These are phyloP conservation scores for Afroboletus lepidellus DNA, from an alignment of 1,284 basidiomycete genomes.

Conservation along the genomic window DNA sequence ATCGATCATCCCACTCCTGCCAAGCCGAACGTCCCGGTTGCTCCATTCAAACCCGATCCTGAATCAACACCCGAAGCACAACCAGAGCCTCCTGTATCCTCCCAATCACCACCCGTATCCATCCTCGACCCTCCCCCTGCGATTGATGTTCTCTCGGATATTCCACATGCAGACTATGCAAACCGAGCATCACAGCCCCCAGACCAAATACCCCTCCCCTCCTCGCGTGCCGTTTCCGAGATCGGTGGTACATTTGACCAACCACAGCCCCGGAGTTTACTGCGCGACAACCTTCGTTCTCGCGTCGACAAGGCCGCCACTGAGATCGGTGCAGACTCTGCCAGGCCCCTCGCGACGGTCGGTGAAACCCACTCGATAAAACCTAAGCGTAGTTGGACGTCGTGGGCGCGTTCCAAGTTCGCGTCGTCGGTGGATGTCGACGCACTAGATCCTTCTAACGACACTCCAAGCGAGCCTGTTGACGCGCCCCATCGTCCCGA, in stretches of 20 bases:
- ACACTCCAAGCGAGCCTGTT: not conserved
- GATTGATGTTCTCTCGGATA: constrained; percentile 10
- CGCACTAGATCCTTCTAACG: constrained; percentile 6
- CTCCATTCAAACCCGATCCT: constrained; percentile 6
- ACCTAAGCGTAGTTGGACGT: constrained; percentile 4
- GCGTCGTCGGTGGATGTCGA: not conserved
- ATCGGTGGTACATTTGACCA: constrained; percentile 30
- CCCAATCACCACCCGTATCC: constrained; percentile 16
- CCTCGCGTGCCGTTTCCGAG: constrained; percentile 32
- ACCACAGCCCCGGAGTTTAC: constrained; percentile 16
- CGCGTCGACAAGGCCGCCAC: constrained; percentile 21
- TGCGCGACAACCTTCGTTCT: constrained; percentile 10
- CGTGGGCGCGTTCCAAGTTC: constrained; percentile 6
- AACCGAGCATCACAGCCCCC: constrained; percentile 11
- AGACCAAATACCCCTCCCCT: constrained; percentile 27
- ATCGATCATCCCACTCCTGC: constrained; percentile 10
- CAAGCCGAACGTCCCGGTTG: constrained; percentile 6
- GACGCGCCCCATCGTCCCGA: constrained; percentile 3
- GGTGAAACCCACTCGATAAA: constrained; percentile 6
- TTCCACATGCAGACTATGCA: constrained; percentile 16
- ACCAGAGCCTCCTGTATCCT: not conserved
- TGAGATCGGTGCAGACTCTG: constrained; percentile 23
- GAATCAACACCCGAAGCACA: constrained; percentile 7
- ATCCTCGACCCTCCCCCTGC: constrained; percentile 10
- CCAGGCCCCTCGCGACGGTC: constrained; percentile 9